Percentiles rank a stretch among this genome's conserved stretches.
Evolutionary conservation across 2,329 filamentous ascomycete species (phyloP).

Genomic region (Samsoniella hepiali): DNA sequence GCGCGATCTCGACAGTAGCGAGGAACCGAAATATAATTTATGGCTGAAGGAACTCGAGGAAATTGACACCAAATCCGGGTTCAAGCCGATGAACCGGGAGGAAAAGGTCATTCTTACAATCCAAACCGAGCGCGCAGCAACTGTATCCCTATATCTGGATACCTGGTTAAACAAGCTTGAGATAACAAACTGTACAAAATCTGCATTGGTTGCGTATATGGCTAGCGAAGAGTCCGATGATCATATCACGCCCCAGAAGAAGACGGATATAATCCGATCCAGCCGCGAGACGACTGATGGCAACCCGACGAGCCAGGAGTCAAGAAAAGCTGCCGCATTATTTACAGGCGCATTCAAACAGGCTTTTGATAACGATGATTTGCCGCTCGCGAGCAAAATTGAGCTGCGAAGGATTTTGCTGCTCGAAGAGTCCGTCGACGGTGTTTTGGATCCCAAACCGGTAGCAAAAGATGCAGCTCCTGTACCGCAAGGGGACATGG

Average conservation of each 20-base stretch:
- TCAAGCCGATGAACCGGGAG: conserved; percentile 50
- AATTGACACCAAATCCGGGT: conserved; percentile 56
- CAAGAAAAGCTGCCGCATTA: conserved; percentile 42
- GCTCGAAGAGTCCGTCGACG: conserved; percentile 53
- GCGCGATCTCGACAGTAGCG: conserved; percentile 54
- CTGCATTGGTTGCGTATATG: conserved; percentile 53
- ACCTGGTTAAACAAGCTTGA: conserved; percentile 49
- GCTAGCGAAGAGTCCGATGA: conserved; percentile 45
- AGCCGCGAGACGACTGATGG: conserved; percentile 41
- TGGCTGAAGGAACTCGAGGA: conserved; percentile 58
- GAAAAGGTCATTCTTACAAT: conserved; percentile 49
- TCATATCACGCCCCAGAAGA: conserved; percentile 53
- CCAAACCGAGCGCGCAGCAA: conserved; percentile 50
- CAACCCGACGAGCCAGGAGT: conserved; percentile 36
- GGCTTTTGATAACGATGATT: conserved; percentile 44
- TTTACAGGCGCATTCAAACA: conserved; percentile 57
- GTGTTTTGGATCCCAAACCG: conserved; percentile 51
- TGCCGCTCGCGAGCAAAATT: conserved; percentile 37
- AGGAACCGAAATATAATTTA: conserved; percentile 52
- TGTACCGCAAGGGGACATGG: conserved; percentile 34
- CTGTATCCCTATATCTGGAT: conserved; percentile 52
- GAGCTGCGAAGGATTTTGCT: conserved; percentile 51
- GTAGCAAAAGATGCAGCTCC: conserved; percentile 44
- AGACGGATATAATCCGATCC: conserved; percentile 48
- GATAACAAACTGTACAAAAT: conserved; percentile 51